phyloP scores from a whole-genome alignment of 2,329 filamentous ascomycete species.

The Exophiala phaeomuriformis region DNA sequence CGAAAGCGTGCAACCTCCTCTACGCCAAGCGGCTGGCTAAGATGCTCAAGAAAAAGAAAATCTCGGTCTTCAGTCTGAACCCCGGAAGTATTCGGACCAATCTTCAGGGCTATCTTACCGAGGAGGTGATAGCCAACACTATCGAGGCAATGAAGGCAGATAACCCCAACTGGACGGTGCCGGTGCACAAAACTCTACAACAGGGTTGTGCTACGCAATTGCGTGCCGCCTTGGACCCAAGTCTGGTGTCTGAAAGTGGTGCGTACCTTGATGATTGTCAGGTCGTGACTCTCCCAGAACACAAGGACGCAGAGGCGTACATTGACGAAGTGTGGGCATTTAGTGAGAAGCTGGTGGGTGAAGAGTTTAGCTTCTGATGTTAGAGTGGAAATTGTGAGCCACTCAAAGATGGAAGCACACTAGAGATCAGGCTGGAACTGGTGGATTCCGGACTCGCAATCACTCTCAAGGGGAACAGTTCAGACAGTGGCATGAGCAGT shows the following conservation, averaged over 20 bases:
- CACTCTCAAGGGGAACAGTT: too few species aligned
- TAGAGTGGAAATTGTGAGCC: not conserved
- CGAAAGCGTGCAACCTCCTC: conserved; percentile 44
- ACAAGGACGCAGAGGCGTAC: conserved; percentile 8
- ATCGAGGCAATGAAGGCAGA: conserved; percentile 4
- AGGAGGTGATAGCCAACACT: conserved; percentile 7
- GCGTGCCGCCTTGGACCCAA: conserved; percentile 31
- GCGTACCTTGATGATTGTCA: conserved; percentile 40
- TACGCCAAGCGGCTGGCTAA: conserved; percentile 14
- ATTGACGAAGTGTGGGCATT: conserved; percentile 42
- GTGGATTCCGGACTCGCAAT: too few species aligned
- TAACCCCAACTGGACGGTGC: conserved; percentile 13
- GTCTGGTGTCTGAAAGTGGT: conserved; percentile 13
- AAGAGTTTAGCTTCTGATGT: conserved; percentile 31
- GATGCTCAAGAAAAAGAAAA: conserved; percentile 2
- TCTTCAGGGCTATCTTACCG: conserved; percentile 15
- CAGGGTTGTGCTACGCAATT: conserved; percentile 32
- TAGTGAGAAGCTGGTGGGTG: conserved; percentile 40
- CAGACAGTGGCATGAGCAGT: too few species aligned
- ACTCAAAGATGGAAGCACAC: not conserved
- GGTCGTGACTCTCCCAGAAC: conserved; percentile 25
- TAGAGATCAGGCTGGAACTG: too few species aligned
- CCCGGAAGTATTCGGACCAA: conserved; percentile 19
- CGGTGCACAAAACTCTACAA: conserved; percentile 25
- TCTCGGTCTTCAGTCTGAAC: conserved; percentile 16